Evolutionary conservation across 208 protist species (phyloP).

Genomic region (Kentomonas sorsogonicus): DNA sequence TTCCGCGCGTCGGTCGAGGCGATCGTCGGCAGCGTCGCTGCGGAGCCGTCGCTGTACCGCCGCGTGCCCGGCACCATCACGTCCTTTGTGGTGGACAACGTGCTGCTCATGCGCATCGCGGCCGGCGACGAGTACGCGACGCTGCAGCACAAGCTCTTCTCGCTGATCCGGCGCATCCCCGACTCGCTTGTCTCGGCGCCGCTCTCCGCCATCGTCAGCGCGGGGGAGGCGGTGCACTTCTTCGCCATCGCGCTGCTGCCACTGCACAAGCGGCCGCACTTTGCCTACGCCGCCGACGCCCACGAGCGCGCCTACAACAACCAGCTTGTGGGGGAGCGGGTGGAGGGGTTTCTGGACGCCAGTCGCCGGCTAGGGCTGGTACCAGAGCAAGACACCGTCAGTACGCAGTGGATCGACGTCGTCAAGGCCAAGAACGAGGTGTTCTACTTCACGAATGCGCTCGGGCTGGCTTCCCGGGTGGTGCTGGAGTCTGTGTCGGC

Average conservation of each 20-base stretch:
- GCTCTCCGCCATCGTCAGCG: constrained; percentile 25
- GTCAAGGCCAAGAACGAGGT: constrained; percentile 31
- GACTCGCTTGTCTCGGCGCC: constrained; percentile 22
- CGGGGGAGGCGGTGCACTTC: constrained; percentile 19
- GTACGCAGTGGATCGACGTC: constrained; percentile 28
- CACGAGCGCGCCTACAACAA: constrained; percentile 7
- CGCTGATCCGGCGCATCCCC: constrained; percentile 17
- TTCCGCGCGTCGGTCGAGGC: constrained; percentile 21
- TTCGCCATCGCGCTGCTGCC: constrained; percentile 45
- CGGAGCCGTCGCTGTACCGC: not conserved
- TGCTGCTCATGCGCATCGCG: constrained; percentile 36
- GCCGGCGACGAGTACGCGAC: constrained; percentile 15
- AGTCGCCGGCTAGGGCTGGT: constrained; percentile 12
- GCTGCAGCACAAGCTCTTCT: constrained; percentile 26
- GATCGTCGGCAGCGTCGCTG: constrained; percentile 8
- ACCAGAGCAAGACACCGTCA: constrained; percentile 5
- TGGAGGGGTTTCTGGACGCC: constrained; percentile 16
- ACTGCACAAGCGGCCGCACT: constrained; percentile 32
- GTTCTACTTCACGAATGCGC: constrained; percentile 46
- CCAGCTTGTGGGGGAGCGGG: not conserved
- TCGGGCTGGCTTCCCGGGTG: constrained; percentile 31
- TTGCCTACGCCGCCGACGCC: constrained; percentile 25
- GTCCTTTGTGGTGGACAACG: constrained; percentile 45
- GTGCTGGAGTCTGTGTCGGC: no score
- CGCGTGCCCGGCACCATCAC: constrained; percentile 24